Evolutionary conservation across 2,329 filamentous ascomycete species (phyloP), one percentile per base, ranked within the genome.

Genomic region (Fusarium circinatum): DNA sequence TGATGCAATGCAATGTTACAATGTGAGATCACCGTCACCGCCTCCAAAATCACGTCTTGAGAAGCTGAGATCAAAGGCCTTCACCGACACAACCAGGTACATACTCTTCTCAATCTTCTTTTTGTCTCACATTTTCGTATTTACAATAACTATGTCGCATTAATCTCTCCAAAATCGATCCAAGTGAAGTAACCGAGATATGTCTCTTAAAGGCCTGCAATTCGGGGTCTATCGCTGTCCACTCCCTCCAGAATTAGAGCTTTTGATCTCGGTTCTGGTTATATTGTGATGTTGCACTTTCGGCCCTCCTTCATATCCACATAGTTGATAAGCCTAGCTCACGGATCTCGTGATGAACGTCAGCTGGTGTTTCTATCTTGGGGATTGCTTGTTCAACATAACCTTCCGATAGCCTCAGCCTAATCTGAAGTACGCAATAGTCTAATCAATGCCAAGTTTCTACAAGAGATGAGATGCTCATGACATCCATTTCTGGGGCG

Each of bases 391-490:
- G 64, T 55, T 59, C 39, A 60, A 54, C 54, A 57, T 45, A 64
- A 56, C 56, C 49, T 70, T 58, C 28, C 52, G 30, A 48, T 51
- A 58, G 60, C 55, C 68, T 61, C 57, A 52, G 44, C 58, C 42
- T 26, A 38, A 42, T 49, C 49, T 48, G 48, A 39, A 18, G 44
- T 39, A 55, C 47, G 52, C 59, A 57, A 54, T 70, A 70, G 64
- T 38, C 38, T 49, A 52, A 55, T 66, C 42, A 59, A 73, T 73
- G 68, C 71, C 64, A 75, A 73, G 72, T 74, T 66, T 71, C 30
- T 38, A 24, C 13, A 38, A 55, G 51, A 55, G 45, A 59, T 41
- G 30, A 59, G 65, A 60, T 44, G 47, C 62, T 66, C 52, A 66
- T 62, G 22, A 30, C 47, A 59, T 65, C 62, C 57, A 56, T 65